Conservation (phyloP, 495 filamentous ascomycete species). For the Tricharina praecox region DNA sequence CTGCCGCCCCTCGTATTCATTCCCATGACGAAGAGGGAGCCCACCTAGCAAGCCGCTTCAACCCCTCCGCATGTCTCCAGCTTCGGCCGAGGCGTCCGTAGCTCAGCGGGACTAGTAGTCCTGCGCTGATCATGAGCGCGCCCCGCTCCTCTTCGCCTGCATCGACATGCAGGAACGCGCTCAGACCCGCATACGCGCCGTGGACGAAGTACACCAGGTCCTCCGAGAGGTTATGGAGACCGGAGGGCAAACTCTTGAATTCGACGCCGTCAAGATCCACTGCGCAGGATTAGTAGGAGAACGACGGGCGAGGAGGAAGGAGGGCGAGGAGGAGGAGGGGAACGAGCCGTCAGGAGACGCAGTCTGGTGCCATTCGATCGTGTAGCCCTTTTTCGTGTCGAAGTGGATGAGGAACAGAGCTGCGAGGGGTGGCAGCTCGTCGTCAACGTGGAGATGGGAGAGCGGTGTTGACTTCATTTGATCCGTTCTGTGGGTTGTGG, state of each 20-base stretch:
- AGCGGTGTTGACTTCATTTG: too few relatives aligned
- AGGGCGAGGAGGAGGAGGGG: slow-evolving; percentile 11
- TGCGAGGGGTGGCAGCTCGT: slow-evolving; percentile 53
- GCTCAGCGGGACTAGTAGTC: slow-evolving; percentile 68
- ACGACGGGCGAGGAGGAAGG: too few relatives aligned
- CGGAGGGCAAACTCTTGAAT: slow-evolving; percentile 86
- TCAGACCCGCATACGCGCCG: slow-evolving; percentile 63
- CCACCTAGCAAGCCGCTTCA: slow-evolving; percentile 62
- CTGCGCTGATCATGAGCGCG: slow-evolving; percentile 83
- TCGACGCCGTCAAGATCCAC: slow-evolving; percentile 81
- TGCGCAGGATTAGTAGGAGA: slow-evolving; percentile 27
- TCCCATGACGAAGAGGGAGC: background rate
- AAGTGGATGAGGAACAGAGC: slow-evolving; percentile 78
- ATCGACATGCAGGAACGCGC: slow-evolving; percentile 77
- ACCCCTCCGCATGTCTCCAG: slow-evolving; percentile 67
- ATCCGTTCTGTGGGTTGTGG: too few relatives aligned
- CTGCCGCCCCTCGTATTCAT: background rate
- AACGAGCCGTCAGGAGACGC: slow-evolving; percentile 39
- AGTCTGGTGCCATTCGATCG: slow-evolving; percentile 70
- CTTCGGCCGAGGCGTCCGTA: slow-evolving; percentile 73
- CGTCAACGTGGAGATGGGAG: too few relatives aligned
- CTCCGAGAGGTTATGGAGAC: slow-evolving; percentile 70
- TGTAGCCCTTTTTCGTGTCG: slow-evolving; percentile 65
- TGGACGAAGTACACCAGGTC: slow-evolving; percentile 93
- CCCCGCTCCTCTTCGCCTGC: slow-evolving; percentile 60